Base-by-base conservation (phyloP, 1,284 basidiomycete genomes). In the Trichosporon ovoides region DNA sequence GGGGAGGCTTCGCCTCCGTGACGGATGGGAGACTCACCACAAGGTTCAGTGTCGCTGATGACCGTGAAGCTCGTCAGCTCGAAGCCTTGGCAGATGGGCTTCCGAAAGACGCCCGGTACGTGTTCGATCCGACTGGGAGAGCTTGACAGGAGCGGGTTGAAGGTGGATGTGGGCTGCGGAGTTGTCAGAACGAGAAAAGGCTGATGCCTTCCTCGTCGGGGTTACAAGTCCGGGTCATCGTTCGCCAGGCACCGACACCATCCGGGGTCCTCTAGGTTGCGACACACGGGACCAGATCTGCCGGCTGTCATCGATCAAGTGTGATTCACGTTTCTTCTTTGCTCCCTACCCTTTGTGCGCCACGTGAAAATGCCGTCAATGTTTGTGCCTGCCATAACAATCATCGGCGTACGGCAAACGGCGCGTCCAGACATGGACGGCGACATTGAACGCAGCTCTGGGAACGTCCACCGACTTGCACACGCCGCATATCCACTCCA, bases 311-410 rank as follows among this genome's bases (percentile, higher is more conserved):
- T 48, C 43, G 22, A 22, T 31, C 43, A n/a, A n/a, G n/a, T 22
- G 43, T 6, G 40, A 14, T n/a, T 22, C 4, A 11, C 22, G 16
- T 24, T 12, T 24, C 35, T 12, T 31, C 28, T 22, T 48, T 48
- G 1, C 14, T 7, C n/a, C 43, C 43, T 9, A 22, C 43, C 22
- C 7, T 3, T 28, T 28, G n/a, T 5, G 3, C 3, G 4, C 43
- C 43, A 48, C 43, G 43, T 24, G 43, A n/a, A n/a, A n/a, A n/a
- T 16, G 43, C 43, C 24, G 14, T 14, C 13, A 28, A 24, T 48
- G 43, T 48, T 48, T 48, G 43, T 48, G 43, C 43, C 43, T 48
- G 43, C 43, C 43, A 48, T 28, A 48, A 48, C 43, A 48, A 48
- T 48, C 43, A 28, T 48, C 43, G 43, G 28, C 16, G 7, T 31